Base-by-base conservation (phyloP, 192 early-diverging fungal genomes). In the Coemansia sp. region DNA sequence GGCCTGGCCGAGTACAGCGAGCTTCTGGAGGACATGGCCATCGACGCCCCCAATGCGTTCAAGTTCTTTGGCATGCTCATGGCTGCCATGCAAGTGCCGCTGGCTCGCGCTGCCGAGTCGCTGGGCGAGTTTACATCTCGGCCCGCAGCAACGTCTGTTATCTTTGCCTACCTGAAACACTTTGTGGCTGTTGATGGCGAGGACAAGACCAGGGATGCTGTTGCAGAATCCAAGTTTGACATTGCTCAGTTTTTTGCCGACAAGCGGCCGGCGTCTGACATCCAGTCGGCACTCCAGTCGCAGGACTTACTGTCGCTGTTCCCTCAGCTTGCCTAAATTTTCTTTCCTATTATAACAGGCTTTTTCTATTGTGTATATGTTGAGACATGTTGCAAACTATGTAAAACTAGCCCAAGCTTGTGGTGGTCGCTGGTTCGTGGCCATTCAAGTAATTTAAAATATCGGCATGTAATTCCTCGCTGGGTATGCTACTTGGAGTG, bases 21-120 rank as follows among this genome's bases (percentile, higher is more conserved):
- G 60, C 58, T 82, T 53, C 68, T 91, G 43, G 84, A 88, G 37
- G 93, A 95, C 60, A 72, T 90, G 39, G 83, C 84, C 8, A 76
- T 84, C 33, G 91, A 93, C 69, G 83, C 85, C 1, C 90, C 91
- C 18, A 76, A 84, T 39, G 86, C 84, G 10, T 87, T 83, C 78
- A 81, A 76, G 35, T 83, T 79, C 77, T 78, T 87, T 43, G 87
- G 82, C 32, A 83, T 82, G 53, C 69, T 91, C 33, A 63, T 92
- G 55, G 77, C 76, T 27, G 71, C 62, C n/a, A 74, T 79, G 5
- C 68, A 58, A 26, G 72, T 89, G 54, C 80, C 86, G n/a, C 54
- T 85, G 15, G 14, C 59, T 3, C 77, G 79, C 26, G 48, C 87
- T 2, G 15, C 63, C 21, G 72, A 83, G 37, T 27, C 75, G 15